Base-by-base conservation (phyloP, 331 rosid species). In the Pyrus hybrid region DNA sequence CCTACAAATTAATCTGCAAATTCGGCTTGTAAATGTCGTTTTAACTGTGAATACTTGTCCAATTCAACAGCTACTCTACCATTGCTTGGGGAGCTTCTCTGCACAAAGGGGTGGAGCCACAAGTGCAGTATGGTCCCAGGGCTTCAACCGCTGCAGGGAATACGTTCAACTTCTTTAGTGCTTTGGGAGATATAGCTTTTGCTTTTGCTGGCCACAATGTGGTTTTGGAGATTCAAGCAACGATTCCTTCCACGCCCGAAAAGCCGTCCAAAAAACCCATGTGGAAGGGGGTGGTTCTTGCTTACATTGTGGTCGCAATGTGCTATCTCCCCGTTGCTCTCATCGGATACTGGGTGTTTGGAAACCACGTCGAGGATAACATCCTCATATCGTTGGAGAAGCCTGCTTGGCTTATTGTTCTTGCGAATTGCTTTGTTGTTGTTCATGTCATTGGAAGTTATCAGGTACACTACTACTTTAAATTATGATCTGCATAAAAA, bases 171-270 rank as follows among this genome's bases (percentile, higher is more conserved):
- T 78, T 80, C 82, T 76, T 88, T 2, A 23, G 79, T 22, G 93
- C 79, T 2, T 73, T 86, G 81, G 90, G 93, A 2, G 81, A 81
- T 7, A 67, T 88, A 32, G 88, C 93, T 22, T 84, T 84, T 62
- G 86, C 90, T 20, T 88, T 63, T 68, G 86, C 87, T 4, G 88
- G 85, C 4, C 93, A 88, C 71, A 88, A 62, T 21, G 91, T 88
- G 71, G 79, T 84, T 11, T 60, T 89, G 45, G 93, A 89, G 77
- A 87, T 89, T 78, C 91, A 89, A 79, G 93, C 93, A 47, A 80
- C 91, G 8, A 82, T 89, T 3, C 90, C 90, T 28, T 85, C 93
- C 7, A 87, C 88, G 0, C 87, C 87, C 0, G 91, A 85, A 37
- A 80, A 75, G 53, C 93, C 86, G 0, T 83, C 89, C 18, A 85